Evolutionary conservation across 2,329 filamentous ascomycete genomes (phyloP).

Genomic region (Arthroderma sp.): DNA sequence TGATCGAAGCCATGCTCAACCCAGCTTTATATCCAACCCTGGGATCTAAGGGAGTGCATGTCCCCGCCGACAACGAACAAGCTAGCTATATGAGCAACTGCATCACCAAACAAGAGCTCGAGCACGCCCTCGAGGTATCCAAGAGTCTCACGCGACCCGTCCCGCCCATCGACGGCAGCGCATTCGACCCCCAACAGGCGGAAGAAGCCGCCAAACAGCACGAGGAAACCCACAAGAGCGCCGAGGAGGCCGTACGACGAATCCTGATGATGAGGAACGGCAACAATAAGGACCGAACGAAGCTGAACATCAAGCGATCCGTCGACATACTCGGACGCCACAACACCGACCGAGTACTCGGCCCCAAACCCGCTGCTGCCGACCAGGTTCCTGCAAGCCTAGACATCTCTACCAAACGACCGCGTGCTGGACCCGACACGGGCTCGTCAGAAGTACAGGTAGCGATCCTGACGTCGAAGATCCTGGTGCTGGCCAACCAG

Average conservation of each 20-base stretch:
- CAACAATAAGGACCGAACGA: constrained; percentile 63
- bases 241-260: constrained; percentile 61
- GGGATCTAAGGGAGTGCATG: neutral
- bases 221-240: constrained; percentile 50
- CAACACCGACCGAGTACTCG: constrained; percentile 62
- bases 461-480: constrained; percentile 88
- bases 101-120: constrained; percentile 55
- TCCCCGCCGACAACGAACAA: constrained; percentile 10
- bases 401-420: constrained; percentile 24
- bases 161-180: constrained; percentile 19
- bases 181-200: constrained; percentile 29
- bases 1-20: constrained; percentile 64
- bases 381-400: constrained; percentile 29
- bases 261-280: constrained; percentile 69
- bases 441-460: constrained; percentile 97
- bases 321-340: constrained; percentile 83
- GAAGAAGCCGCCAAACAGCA: constrained; percentile 35
- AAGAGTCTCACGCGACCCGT: constrained; percentile 45
- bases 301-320: constrained; percentile 73
- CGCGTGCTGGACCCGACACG: constrained; percentile 78
- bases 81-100: constrained; percentile 58
- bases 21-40: constrained; percentile 12
- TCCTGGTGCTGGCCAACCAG: constrained; percentile 63
- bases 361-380: constrained; percentile 43
- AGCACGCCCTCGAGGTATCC: constrained; percentile 54